Conservation (phyloP, 2,329 filamentous ascomycete species). For the Pyricularia pennisetigena region DNA sequence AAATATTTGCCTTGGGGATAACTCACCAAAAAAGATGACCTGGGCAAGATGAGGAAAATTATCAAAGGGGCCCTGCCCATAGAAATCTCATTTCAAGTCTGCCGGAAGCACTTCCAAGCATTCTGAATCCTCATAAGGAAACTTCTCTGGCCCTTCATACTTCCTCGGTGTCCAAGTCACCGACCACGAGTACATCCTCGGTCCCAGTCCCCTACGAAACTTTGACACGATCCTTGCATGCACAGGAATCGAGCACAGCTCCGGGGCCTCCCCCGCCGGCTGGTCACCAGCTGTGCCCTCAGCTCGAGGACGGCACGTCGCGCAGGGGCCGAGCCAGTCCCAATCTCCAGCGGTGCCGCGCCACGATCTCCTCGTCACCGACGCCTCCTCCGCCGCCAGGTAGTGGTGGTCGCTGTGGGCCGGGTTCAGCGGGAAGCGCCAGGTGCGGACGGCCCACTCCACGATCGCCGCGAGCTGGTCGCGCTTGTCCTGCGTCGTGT, state of each 20-base stretch:
- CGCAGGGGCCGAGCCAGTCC: not conserved
- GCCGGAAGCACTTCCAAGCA: not conserved
- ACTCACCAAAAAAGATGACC: too few relatives aligned
- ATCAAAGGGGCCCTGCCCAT: not conserved
- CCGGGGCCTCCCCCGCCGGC: not conserved
- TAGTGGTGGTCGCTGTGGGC: constrained; percentile 3
- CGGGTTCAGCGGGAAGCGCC: constrained; percentile 3
- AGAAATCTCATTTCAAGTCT: not conserved
- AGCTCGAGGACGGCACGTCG: not conserved
- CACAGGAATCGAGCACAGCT: not conserved
- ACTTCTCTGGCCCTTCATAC: not conserved
- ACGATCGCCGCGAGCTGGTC: not conserved
- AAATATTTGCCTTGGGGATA: not conserved
- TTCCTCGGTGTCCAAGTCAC: constrained; percentile 1
- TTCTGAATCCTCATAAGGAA: not conserved
- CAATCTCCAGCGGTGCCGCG: not conserved
- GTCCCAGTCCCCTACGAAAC: not conserved
- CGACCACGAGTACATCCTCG: not conserved
- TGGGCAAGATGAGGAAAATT: not conserved
- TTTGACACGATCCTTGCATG: not conserved
- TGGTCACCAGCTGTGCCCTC: not conserved
- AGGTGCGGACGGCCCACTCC: not conserved
- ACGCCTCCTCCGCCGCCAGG: not conserved
- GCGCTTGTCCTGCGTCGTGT: not conserved
- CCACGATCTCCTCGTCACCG: constrained; percentile 1